A percentile compares a stretch with the other conserved stretches of the same genome.
phyloP scores from a whole-genome alignment of 305 asterid species.

The Salvia sclarea region DNA sequence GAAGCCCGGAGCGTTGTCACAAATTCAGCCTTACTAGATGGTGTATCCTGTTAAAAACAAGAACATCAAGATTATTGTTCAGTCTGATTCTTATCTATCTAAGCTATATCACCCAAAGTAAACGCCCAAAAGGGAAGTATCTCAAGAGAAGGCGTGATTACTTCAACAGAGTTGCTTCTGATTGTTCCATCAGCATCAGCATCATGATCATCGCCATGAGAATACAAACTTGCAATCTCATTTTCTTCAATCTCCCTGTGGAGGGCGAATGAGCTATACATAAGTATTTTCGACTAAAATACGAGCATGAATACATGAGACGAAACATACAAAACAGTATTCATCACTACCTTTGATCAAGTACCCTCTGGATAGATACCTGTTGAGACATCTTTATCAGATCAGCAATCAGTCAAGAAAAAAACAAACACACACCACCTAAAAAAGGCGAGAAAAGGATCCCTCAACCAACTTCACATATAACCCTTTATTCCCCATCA shows the following conservation, averaged over 20 bases:
- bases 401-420: slow-evolving; percentile 4
- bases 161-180: slow-evolving; percentile 46
- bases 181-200: slow-evolving; percentile 39
- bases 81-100: not conserved
- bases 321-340: not conserved
- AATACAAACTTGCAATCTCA: slow-evolving; percentile 42
- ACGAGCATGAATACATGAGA: not conserved
- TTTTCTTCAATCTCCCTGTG: slow-evolving; percentile 63
- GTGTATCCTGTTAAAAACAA: slow-evolving; percentile 43
- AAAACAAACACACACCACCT: not conserved
- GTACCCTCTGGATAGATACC: slow-evolving; percentile 79
- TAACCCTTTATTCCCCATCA: not conserved
- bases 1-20: slow-evolving; percentile 52
- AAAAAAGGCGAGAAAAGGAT: not conserved
- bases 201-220: slow-evolving; percentile 39
- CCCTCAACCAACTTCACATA: slow-evolving; percentile 13
- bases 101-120: not conserved
- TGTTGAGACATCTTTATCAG: slow-evolving; percentile 35
- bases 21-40: slow-evolving; percentile 35
- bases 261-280: slow-evolving; percentile 22
- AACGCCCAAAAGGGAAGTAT: not conserved
- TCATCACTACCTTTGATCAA: slow-evolving; percentile 63
- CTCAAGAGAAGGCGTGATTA: slow-evolving; percentile 38
- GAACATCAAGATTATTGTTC: not conserved
- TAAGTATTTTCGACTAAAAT: not conserved